Percentiles rank a stretch among this genome's conserved stretches.
phyloP scores from a whole-genome alignment of 106 monocot genomes.

The Gastrodia elata region DNA sequence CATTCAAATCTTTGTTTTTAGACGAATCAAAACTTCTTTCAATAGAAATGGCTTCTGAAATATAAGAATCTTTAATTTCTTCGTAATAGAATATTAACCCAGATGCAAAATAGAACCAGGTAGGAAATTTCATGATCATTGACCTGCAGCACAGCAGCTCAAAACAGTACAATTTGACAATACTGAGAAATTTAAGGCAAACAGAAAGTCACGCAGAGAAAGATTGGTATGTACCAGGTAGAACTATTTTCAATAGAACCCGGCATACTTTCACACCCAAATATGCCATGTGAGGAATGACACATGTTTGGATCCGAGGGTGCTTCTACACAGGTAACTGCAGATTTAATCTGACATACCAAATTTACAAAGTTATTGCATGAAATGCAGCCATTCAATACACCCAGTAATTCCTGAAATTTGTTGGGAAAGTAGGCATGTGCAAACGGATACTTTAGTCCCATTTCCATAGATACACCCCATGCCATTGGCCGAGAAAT shows the following conservation, averaged over 20 bases:
- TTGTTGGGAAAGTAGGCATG: conserved; percentile 52
- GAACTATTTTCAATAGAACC: conserved; percentile 42
- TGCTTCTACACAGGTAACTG: conserved; percentile 8
- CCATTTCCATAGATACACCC: conserved; percentile 56
- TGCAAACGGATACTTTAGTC: conserved; percentile 40
- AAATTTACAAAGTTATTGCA: conserved; percentile 41
- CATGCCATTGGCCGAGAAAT: conserved; percentile 74
- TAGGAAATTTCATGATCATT: conserved; percentile 64
- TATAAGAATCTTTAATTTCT: conserved; percentile 18
- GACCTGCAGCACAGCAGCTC: conserved; percentile 44
- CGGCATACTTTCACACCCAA: conserved; percentile 4
- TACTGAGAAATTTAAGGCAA: not conserved
- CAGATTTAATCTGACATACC: conserved; percentile 28
- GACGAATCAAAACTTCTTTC: conserved; percentile 13
- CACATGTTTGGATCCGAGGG: not conserved
- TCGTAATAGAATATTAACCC: conserved; percentile 37
- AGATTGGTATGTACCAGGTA: conserved; percentile 39
- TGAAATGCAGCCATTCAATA: conserved; percentile 50
- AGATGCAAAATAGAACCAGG: conserved; percentile 73
- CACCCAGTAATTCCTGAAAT: conserved; percentile 30
- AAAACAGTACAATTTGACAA: not conserved
- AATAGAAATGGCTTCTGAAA: conserved; percentile 20
- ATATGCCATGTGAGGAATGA: conserved; percentile 7
- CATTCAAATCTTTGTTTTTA: conserved; percentile 21
- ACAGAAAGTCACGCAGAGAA: not conserved